A percentile compares a stretch with the other conserved stretches of the same genome.
Conservation (phyloP, 805 yeast genomes). For the Metschnikowia hibisci region DNA sequence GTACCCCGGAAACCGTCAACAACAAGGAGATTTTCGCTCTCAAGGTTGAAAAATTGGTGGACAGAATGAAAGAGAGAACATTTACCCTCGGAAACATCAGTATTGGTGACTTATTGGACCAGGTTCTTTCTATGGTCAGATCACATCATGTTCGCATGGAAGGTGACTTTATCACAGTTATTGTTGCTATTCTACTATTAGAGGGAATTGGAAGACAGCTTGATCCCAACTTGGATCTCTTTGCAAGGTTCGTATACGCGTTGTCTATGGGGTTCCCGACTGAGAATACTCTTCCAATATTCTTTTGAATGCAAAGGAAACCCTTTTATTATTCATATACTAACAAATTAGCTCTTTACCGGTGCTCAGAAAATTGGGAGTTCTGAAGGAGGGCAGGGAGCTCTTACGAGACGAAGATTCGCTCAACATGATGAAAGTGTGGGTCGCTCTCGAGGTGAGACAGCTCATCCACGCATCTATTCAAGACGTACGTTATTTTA, state of each 20-base stretch:
- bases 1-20: constrained; percentile 90
- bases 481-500: constrained; percentile 53
- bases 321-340: constrained; percentile 2
- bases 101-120: constrained; percentile 85
- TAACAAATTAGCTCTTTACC: constrained; percentile 65
- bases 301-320: neutral
- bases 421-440: constrained; percentile 81
- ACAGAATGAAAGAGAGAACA: constrained; percentile 76
- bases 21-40: constrained; percentile 82
- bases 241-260: constrained; percentile 86
- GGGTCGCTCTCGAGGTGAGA: constrained; percentile 87
- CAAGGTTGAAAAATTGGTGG: constrained; percentile 80
- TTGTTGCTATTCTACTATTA: constrained; percentile 84
- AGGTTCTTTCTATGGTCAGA: constrained; percentile 86
- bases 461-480: constrained; percentile 80
- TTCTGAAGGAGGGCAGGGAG: constrained; percentile 60
- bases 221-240: constrained; percentile 88
- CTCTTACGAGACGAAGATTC: constrained; percentile 54
- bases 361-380: constrained; percentile 74
- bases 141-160: constrained; percentile 96
- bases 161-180: constrained; percentile 91
- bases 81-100: constrained; percentile 89
- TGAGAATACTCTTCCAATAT: constrained; percentile 22
- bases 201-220: constrained; percentile 96
- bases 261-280: constrained; percentile 40